These are phyloP conservation scores for Cryptosporidium ryanae DNA, from an alignment of 169 alveolate species.

Conservation along the genomic window DNA sequence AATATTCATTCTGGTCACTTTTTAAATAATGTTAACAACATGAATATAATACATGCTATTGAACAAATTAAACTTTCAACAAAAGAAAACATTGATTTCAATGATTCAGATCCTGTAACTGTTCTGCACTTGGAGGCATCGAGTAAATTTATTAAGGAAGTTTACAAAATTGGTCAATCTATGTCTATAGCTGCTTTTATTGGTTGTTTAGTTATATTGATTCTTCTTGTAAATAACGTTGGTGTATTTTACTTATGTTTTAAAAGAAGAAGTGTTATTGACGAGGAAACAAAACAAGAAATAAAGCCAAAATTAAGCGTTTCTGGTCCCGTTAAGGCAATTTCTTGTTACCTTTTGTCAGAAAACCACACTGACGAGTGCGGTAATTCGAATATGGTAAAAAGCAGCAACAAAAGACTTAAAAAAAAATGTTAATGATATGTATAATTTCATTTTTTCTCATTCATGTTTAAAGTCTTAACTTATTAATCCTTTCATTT, in stretches of 20 bases:
- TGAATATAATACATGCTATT: conserved; percentile 5
- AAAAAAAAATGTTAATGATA: no score
- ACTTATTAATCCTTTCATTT: no score
- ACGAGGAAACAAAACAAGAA: conserved; percentile 18
- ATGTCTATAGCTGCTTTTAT: conserved; percentile 70
- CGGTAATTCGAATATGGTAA: background rate
- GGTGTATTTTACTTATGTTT: conserved; percentile 70
- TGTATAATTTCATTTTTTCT: no score
- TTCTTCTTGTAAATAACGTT: conserved; percentile 59
- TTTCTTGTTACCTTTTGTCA: conserved; percentile 44
- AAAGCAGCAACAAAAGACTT: background rate
- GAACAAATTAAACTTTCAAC: conserved; percentile 26
- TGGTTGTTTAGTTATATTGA: conserved; percentile 60
- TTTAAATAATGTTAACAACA: background rate
- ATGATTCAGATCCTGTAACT: conserved; percentile 1
- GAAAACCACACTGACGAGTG: conserved; percentile 37
- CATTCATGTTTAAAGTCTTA: no score
- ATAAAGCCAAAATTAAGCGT: conserved; percentile 38
- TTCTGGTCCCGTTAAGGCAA: conserved; percentile 57
- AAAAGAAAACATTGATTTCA: conserved; percentile 1
- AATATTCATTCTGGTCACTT: conserved; percentile 72
- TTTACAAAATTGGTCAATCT: conserved; percentile 70
- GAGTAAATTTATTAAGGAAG: conserved; percentile 64
- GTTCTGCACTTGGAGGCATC: conserved; percentile 65
- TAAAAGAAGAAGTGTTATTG: conserved; percentile 20